Conservation (phyloP, 176 grass and related monocot genomes). For the Aegilops tauschii region DNA sequence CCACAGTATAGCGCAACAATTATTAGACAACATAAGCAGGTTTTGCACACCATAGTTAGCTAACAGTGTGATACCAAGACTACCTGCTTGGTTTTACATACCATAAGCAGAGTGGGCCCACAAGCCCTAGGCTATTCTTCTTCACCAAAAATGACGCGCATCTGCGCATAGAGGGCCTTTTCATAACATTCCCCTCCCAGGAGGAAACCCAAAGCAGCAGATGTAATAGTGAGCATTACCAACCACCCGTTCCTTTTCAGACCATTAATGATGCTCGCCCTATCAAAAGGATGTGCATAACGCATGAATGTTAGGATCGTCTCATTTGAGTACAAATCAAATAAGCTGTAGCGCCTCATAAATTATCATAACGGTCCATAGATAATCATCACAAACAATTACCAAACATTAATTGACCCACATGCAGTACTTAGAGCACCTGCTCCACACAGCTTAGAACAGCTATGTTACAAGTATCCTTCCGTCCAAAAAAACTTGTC, state of each 20-base stretch:
- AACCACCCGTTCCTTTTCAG: neutral
- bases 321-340: neutral
- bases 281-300: neutral
- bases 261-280: neutral
- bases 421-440: too few species aligned
- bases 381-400: too few species aligned
- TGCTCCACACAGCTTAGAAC: too few species aligned
- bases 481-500: too few species aligned
- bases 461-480: too few species aligned
- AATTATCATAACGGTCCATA: too few species aligned
- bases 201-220: neutral
- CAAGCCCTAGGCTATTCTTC: constrained; percentile 1
- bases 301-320: neutral
- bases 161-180: neutral
- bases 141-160: neutral
- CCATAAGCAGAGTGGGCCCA: neutral
- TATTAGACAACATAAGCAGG: neutral
- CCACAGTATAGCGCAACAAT: neutral
- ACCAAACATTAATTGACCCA: too few species aligned
- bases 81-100: constrained; percentile 1
- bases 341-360: neutral
- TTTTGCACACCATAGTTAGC: constrained; percentile 2
- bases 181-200: neutral
- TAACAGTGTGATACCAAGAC: neutral
- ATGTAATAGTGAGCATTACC: neutral